phyloP scores from a whole-genome alignment of 805 yeast species.

The Kodamaea lidongshanica region DNA sequence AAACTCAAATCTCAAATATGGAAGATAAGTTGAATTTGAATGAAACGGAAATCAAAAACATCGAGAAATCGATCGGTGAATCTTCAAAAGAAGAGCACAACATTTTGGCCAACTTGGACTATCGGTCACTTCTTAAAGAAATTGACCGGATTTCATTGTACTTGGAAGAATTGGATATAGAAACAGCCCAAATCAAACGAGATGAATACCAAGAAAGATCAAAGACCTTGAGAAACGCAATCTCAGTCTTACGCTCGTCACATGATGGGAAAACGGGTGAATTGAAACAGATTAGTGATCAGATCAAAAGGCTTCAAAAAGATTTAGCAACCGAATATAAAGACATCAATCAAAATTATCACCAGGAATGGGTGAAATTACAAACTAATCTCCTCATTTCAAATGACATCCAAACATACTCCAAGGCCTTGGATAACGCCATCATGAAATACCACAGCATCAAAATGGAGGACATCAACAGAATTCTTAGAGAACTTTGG shows the following conservation, averaged over 20 bases:
- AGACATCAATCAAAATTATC: constrained; percentile 57
- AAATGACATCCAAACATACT: constrained; percentile 74
- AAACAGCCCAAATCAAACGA: constrained; percentile 55
- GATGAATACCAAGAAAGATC: constrained; percentile 58
- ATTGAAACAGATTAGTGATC: constrained; percentile 73
- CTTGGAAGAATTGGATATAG: constrained; percentile 43
- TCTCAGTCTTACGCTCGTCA: constrained; percentile 50
- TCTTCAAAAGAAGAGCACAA: constrained; percentile 46
- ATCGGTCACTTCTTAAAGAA: constrained; percentile 40
- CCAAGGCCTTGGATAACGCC: constrained; percentile 83
- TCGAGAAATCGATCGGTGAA: constrained; percentile 21
- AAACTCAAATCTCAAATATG: constrained; percentile 14
- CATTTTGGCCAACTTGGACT: constrained; percentile 58
- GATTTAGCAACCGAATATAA: constrained; percentile 70
- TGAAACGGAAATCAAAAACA: constrained; percentile 16
- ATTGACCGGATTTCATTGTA: constrained; percentile 29
- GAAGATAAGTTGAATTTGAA: constrained; percentile 16
- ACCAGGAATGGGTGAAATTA: constrained; percentile 64
- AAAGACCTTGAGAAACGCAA: constrained; percentile 40
- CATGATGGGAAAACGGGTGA: constrained; percentile 83
- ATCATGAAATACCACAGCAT: constrained; percentile 87
- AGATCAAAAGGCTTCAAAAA: constrained; percentile 44
- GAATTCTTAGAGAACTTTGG: constrained; percentile 88
- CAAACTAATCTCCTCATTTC: constrained; percentile 72
- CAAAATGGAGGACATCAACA: constrained; percentile 90